A percentile compares a stretch with the other conserved stretches of the same genome.
phyloP scores from a whole-genome alignment of 768 basidiomycete genomes.

The Hygrocybe coccinea region DNA sequence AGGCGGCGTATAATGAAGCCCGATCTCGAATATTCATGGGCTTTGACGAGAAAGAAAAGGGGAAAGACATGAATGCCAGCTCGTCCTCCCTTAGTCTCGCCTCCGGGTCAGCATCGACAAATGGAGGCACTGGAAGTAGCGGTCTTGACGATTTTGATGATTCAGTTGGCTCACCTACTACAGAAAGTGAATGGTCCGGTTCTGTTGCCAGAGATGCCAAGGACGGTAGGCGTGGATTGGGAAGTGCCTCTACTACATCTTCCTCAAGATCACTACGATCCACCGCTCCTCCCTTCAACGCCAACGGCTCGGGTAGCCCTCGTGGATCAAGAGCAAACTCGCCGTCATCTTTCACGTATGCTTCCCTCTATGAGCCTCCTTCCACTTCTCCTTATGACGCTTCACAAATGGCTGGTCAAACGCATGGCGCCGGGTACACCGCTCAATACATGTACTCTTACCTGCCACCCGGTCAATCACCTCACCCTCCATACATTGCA shows the following conservation, averaged over 20 bases:
- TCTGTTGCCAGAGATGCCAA: constrained; percentile 52
- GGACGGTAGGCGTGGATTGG: constrained; percentile 42
- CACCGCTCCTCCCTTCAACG: constrained; percentile 44
- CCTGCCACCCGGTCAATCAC: constrained; percentile 29
- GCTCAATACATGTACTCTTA: constrained; percentile 49
- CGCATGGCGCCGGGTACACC: constrained; percentile 40
- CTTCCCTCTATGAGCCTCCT: constrained; percentile 66
- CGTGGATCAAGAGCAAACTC: constrained; percentile 72
- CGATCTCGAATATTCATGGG: constrained; percentile 82
- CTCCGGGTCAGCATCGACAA: constrained; percentile 58
- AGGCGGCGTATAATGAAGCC: constrained; percentile 86
- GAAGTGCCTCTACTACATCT: constrained; percentile 47
- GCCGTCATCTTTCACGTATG: constrained; percentile 64
- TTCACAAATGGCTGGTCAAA: constrained; percentile 38
- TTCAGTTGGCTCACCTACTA: constrained; percentile 62
- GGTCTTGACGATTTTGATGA: constrained; percentile 66
- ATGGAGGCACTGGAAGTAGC: constrained; percentile 48
- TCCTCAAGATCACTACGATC: constrained; percentile 60
- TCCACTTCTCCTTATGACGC: constrained; percentile 43
- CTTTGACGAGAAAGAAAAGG: constrained; percentile 70
- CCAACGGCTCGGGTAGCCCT: constrained; percentile 55
- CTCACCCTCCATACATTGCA: constrained; percentile 11
- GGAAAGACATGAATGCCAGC: constrained; percentile 69
- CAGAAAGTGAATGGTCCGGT: constrained; percentile 77
- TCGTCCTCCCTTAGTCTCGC: constrained; percentile 70